Conservation (phyloP, 129 eudicot species). For the Centaurea solstitialis region DNA sequence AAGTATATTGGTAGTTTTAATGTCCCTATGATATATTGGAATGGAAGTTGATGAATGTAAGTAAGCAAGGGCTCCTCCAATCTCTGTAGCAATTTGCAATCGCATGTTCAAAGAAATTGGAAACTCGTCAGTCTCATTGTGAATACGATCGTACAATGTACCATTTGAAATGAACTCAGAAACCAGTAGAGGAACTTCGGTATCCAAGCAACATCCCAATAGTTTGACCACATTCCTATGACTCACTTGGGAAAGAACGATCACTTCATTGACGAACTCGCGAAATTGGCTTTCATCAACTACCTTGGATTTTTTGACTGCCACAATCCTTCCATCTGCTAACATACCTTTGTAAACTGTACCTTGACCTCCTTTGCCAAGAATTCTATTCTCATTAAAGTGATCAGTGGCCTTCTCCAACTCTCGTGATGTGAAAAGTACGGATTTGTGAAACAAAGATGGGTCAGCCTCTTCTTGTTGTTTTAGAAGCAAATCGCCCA, state of each 20-base stretch:
- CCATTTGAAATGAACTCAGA: slow-evolving; percentile 42
- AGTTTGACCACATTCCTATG: slow-evolving; percentile 38
- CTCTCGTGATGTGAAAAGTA: background rate
- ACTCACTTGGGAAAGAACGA: slow-evolving; percentile 26
- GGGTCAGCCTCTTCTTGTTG: slow-evolving; percentile 3
- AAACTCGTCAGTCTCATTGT: background rate
- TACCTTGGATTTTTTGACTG: slow-evolving; percentile 30
- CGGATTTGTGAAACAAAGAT: slow-evolving; percentile 1
- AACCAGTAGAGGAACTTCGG: slow-evolving; percentile 32
- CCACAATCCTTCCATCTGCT: slow-evolving; percentile 28
- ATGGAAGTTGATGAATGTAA: slow-evolving; percentile 28
- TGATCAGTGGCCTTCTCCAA: slow-evolving; percentile 33
- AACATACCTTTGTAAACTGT: slow-evolving; percentile 37
- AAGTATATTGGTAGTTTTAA: slow-evolving; percentile 30
- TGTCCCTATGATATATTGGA: slow-evolving; percentile 38
- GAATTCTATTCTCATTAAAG: slow-evolving; percentile 25
- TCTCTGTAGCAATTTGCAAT: slow-evolving; percentile 28
- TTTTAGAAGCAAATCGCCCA: slow-evolving; percentile 23
- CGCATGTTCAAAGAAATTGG: slow-evolving; percentile 24
- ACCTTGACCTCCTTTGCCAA: slow-evolving; percentile 43
- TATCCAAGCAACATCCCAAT: slow-evolving; percentile 38
- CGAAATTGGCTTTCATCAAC: slow-evolving; percentile 17
- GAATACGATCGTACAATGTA: slow-evolving; percentile 31
- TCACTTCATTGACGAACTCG: slow-evolving; percentile 34
- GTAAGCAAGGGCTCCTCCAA: slow-evolving; percentile 30